A percentile compares a stretch with the other conserved stretches of the same genome.
Evolutionary conservation across 2,329 filamentous ascomycete genomes (phyloP).

Genomic region (Camptophora hylomeconis): DNA sequence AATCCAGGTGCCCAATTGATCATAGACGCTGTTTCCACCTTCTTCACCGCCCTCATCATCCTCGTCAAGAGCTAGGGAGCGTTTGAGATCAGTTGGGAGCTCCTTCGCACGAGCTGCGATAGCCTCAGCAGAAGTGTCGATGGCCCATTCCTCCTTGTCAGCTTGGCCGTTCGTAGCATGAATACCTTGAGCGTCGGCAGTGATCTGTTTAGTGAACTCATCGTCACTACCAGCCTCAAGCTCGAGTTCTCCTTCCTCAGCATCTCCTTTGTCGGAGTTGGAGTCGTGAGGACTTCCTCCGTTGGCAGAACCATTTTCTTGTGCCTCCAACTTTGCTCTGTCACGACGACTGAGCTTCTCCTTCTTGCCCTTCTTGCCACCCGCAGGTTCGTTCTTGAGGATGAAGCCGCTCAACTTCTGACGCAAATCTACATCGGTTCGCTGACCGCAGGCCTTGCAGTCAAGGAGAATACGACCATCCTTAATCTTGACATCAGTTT

Average conservation of each 20-base stretch:
- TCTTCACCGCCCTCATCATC: conserved; percentile 71
- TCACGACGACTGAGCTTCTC: conserved; percentile 70
- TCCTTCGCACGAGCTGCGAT: conserved; percentile 88
- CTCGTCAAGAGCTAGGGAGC: conserved; percentile 70
- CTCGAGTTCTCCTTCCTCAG: conserved; percentile 52
- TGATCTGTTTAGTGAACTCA: conserved; percentile 69
- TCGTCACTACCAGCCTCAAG: conserved; percentile 73
- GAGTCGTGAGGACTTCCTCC: conserved; percentile 53
- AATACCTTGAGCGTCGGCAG: conserved; percentile 57
- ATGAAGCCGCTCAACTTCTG: conserved; percentile 97
- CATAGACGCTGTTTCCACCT: conserved; percentile 69
- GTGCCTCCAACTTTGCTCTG: conserved; percentile 64
- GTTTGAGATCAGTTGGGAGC: conserved; percentile 89
- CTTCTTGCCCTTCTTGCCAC: conserved; percentile 91
- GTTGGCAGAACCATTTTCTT: conserved; percentile 42
- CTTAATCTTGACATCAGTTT: conserved; percentile 93
- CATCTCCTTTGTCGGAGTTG: conserved; percentile 46
- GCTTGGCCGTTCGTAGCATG: conserved; percentile 47
- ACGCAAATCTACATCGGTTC: conserved; percentile 78
- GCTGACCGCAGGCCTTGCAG: conserved; percentile 97
- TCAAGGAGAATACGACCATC: conserved; percentile 84
- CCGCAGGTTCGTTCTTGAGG: conserved; percentile 88
- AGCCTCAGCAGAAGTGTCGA: conserved; percentile 91
- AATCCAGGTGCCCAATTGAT: conserved; percentile 89
- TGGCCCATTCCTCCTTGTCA: conserved; percentile 82